A percentile compares a stretch with the other conserved stretches of the same genome.
phyloP scores from a whole-genome alignment of 148 eudicot genomes.

The Linanthus parryae region DNA sequence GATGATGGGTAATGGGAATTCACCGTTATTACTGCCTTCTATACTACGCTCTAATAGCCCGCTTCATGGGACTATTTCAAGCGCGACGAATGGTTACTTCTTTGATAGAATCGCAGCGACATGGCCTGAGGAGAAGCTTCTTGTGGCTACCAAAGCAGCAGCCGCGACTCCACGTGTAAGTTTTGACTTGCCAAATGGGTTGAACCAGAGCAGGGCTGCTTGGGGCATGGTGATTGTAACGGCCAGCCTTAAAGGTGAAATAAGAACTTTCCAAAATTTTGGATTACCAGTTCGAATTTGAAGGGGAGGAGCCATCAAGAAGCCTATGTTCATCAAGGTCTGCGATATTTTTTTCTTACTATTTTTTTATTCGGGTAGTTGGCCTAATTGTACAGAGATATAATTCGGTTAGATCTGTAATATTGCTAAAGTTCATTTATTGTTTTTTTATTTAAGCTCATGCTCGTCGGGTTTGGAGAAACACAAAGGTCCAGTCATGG shows the following conservation, averaged over 20 bases:
- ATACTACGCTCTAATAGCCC: conserved; percentile 59
- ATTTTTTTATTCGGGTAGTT: conserved; percentile 12
- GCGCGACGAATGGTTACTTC: conserved; percentile 60
- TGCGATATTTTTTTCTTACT: conserved; percentile 4
- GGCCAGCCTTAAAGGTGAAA: conserved; percentile 77
- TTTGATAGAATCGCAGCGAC: conserved; percentile 80
- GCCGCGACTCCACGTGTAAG: conserved; percentile 65
- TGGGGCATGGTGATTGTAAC: conserved; percentile 95
- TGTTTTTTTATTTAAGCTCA: conserved; percentile 25
- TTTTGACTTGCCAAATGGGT: conserved; percentile 57
- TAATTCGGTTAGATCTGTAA: conserved; percentile 36
- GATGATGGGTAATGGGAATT: conserved; percentile 34
- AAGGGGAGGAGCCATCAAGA: conserved; percentile 3
- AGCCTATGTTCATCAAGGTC: not conserved
- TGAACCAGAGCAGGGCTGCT: conserved; percentile 51
- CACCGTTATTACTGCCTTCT: conserved; percentile 36
- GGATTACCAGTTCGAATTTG: conserved; percentile 77
- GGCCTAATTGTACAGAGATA: conserved; percentile 58
- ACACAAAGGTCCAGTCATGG: conserved; percentile 1
- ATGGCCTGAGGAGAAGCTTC: conserved; percentile 94
- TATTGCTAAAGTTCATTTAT: conserved; percentile 35
- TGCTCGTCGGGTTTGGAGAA: conserved; percentile 24
- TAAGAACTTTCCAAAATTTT: conserved; percentile 79
- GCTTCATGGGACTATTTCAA: conserved; percentile 50
- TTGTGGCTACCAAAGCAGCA: conserved; percentile 37